Conservation (phyloP, 2,329 filamentous ascomycete genomes). For the Fusarium coffeatum region DNA sequence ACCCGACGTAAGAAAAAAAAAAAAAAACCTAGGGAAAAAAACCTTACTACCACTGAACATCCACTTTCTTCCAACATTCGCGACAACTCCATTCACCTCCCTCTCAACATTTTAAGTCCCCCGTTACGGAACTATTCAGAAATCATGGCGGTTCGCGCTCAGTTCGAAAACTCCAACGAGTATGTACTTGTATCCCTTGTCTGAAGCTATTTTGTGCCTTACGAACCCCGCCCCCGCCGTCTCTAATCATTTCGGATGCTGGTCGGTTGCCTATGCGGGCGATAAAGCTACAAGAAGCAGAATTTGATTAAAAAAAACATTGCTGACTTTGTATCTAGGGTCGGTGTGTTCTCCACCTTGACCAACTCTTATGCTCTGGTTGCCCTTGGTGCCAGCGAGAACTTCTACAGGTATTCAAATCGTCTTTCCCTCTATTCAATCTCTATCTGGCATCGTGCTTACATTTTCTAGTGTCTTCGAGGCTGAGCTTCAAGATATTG, state of each 20-base stretch:
- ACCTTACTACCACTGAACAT: conserved; percentile 24
- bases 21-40: conserved; percentile 28
- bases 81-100: conserved; percentile 22
- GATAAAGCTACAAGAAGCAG: background rate
- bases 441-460: background rate
- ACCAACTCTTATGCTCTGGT: conserved; percentile 98
- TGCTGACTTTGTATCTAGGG: conserved; percentile 63
- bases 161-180: conserved; percentile 94
- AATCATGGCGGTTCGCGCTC: conserved; percentile 74
- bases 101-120: conserved; percentile 34
- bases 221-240: conserved; percentile 45
- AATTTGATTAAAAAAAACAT: background rate
- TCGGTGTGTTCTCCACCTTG: conserved; percentile 95
- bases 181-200: conserved; percentile 58
- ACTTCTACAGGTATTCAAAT: conserved; percentile 84
- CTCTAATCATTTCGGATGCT: conserved; percentile 16
- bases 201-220: conserved; percentile 18
- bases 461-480: conserved; percentile 80
- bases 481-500: conserved; percentile 95
- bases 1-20: no score
- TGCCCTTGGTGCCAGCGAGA: conserved; percentile 93
- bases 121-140: conserved; percentile 33
- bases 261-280: background rate
- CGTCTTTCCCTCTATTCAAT: conserved; percentile 1
- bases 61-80: conserved; percentile 28